A percentile compares a stretch with the other conserved stretches of the same genome.
Evolutionary conservation across 345 rosid genomes (phyloP).

Genomic region (Sisymbrium altissimum): DNA sequence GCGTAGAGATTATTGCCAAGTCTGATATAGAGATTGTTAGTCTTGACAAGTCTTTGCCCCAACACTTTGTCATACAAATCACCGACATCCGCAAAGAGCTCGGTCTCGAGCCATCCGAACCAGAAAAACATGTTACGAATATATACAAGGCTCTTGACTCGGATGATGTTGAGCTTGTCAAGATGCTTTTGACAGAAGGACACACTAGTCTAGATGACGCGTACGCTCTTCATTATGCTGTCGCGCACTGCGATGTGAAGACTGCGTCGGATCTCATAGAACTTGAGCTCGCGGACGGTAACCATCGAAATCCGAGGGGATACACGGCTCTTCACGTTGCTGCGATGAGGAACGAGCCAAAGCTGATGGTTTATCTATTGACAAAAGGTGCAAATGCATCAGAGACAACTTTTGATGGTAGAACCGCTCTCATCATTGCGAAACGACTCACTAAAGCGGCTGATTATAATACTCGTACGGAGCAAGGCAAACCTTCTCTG

Average conservation of each 20-base stretch:
- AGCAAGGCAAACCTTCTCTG: conserved; percentile 58
- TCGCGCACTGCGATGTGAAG: conserved; percentile 72
- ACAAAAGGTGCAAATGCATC: conserved; percentile 73
- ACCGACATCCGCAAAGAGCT: conserved; percentile 39
- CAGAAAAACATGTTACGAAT: conserved; percentile 56
- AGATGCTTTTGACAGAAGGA: conserved; percentile 70
- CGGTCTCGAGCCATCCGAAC: conserved; percentile 38
- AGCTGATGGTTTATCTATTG: conserved; percentile 62
- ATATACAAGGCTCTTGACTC: conserved; percentile 78
- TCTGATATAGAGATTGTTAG: conserved; percentile 57
- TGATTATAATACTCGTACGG: conserved; percentile 46
- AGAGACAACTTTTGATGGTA: conserved; percentile 64
- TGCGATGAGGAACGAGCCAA: conserved; percentile 79
- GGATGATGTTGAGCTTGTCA: conserved; percentile 78
- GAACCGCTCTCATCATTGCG: conserved; percentile 69
- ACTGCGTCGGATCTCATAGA: conserved; percentile 73
- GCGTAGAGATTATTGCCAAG: conserved; percentile 50
- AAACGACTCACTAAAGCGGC: conserved; percentile 58
- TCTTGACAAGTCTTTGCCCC: conserved; percentile 66
- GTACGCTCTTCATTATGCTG: conserved; percentile 76
- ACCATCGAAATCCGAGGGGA: conserved; percentile 56
- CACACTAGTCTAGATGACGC: conserved; percentile 67
- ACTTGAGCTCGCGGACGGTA: conserved; percentile 67
- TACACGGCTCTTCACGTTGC: conserved; percentile 77
- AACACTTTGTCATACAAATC: conserved; percentile 47